Base-by-base conservation (phyloP, 1,284 basidiomycete species). In the Chalciporus sp. region DNA sequence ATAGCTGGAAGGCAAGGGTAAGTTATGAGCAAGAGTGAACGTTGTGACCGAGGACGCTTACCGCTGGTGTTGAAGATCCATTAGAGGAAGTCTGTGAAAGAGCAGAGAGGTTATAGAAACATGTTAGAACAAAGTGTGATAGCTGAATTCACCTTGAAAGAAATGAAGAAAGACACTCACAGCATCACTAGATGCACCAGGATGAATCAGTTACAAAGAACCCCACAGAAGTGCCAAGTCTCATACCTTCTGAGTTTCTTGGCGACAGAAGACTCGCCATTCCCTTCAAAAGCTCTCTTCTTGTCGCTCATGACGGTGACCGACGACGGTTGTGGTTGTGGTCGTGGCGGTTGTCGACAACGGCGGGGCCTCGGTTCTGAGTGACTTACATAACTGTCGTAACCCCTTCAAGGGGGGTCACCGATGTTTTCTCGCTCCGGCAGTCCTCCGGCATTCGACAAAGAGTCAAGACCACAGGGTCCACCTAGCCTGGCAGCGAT, bases 241-340 rank as follows among this genome's bases (percentile, higher is more conserved):
- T 52, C 79, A 58, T 58, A 90, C 88, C 84, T 88, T 82, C 83
- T 88, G 48, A 79, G 63, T 69, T 83, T 90, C 77, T 91, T 91
- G 51, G 77, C 72, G 41, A 73, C 74, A 16, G 72, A 66, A 7
- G 70, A 64, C 50, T 86, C 82, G 35, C 76, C 79, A 59, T 74
- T 75, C 9, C 78, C 78, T 49, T 84, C 83, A 17, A 76, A 72
- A 1, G 76, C 66, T 63, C 83, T 79, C 64, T 69, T 69, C 49
- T 67, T 79, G 72, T 82, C 79, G 69, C 71, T 80, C 80, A 82
- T 83, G 51, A 42, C 61, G 51, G 45, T 23, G 57, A 33, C 50
- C 23, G 35, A 53, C 20, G 10, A 40, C 51, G 45, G 53, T 55
- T 31, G 46, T 49, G 40, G 55, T 23, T 23, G 43, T 28, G 19